Percentiles rank a stretch among this genome's conserved stretches.
Conservation (phyloP, 495 filamentous ascomycete species). For the Podospora anserina region DNA sequence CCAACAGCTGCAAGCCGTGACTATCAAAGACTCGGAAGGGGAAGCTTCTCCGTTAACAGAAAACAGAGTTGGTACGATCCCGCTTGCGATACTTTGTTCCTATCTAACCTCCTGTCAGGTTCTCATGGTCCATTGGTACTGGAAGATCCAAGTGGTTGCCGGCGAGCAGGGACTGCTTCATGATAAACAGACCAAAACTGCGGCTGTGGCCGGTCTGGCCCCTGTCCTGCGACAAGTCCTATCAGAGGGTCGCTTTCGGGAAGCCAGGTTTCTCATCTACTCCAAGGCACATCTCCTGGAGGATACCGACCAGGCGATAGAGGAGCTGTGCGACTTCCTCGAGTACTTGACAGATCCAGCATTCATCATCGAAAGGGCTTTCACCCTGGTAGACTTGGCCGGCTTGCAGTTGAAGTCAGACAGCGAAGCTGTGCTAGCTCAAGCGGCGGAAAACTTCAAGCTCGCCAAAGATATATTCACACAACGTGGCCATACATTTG, state of each 20-base stretch:
- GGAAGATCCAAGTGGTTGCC: background rate
- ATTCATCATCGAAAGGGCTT: background rate
- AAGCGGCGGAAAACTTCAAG: background rate
- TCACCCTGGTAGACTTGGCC: background rate
- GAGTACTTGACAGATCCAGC: background rate
- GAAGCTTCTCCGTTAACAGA: background rate
- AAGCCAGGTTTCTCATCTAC: background rate
- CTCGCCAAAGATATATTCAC: background rate
- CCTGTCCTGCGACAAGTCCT: background rate
- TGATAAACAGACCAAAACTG: background rate
- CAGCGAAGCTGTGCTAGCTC: background rate
- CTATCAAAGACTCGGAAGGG: too few relatives aligned
- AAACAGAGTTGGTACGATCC: background rate
- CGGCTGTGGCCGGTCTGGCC: background rate
- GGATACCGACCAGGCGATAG: background rate
- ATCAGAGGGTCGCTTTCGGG: background rate
- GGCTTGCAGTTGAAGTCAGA: background rate
- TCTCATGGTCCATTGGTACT: background rate
- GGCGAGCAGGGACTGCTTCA: background rate
- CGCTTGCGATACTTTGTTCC: background rate
- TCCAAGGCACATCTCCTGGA: background rate
- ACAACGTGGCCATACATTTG: background rate
- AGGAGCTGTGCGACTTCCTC: background rate
- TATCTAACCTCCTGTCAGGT: background rate
- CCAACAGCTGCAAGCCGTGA: too few relatives aligned